These are phyloP conservation scores for Ophiostoma novo-ulmi DNA, from an alignment of 2,329 filamentous ascomycete species.

Conservation along the genomic window DNA sequence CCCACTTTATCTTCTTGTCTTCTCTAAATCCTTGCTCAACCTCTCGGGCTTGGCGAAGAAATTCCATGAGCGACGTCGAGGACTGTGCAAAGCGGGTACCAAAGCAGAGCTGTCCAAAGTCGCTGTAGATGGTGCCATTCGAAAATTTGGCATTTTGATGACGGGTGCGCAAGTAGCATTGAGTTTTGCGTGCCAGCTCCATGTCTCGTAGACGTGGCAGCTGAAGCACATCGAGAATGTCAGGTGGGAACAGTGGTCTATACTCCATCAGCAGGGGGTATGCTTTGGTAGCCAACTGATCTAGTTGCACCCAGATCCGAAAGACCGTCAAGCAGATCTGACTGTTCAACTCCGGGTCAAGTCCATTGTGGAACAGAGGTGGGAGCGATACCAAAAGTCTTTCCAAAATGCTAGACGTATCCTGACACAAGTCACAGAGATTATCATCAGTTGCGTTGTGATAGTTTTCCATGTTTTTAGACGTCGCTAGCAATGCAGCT, in stretches of 20 bases:
- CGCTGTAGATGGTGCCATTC: slow-evolving; percentile 45
- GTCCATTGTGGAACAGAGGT: slow-evolving; percentile 36
- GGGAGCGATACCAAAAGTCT: background rate
- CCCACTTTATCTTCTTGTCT: slow-evolving; percentile 36
- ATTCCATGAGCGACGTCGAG: slow-evolving; percentile 24
- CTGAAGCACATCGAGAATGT: slow-evolving; percentile 52
- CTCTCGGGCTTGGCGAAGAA: slow-evolving; percentile 20
- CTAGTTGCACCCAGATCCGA: slow-evolving; percentile 54
- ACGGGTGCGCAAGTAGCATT: slow-evolving; percentile 45
- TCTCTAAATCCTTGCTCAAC: slow-evolving; percentile 29
- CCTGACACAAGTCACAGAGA: slow-evolving; percentile 31
- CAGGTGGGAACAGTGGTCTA: slow-evolving; percentile 46
- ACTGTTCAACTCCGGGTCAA: slow-evolving; percentile 46
- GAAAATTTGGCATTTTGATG: slow-evolving; percentile 26
- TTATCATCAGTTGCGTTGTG: background rate
- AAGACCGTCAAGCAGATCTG: slow-evolving; percentile 49
- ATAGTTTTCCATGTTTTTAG: background rate
- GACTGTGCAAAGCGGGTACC: slow-evolving; percentile 43
- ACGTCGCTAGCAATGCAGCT: background rate
- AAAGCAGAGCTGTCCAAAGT: slow-evolving; percentile 40
- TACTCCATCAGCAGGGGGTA: slow-evolving; percentile 48
- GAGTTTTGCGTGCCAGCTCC: slow-evolving; percentile 45
- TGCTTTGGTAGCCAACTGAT: slow-evolving; percentile 39
- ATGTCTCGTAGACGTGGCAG: slow-evolving; percentile 46
- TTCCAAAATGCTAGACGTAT: slow-evolving; percentile 29